Conservation (phyloP, 1,139 yeast species). For the Candida dubliniensis region DNA sequence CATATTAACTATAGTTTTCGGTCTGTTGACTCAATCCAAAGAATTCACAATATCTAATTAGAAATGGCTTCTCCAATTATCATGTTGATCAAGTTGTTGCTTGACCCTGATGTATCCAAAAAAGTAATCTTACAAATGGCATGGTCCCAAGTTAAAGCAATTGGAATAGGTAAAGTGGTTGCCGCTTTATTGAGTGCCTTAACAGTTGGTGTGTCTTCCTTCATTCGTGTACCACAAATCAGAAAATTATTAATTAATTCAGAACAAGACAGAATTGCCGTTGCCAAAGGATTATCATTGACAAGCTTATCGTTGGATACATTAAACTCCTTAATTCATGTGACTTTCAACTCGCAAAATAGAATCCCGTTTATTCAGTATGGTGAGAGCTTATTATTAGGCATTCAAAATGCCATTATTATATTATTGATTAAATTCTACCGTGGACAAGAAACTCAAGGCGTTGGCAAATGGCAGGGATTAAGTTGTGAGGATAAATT, state of each 20-base stretch:
- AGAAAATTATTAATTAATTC: slow-evolving; percentile 30
- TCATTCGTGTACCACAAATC: slow-evolving; percentile 47
- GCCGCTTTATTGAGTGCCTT: slow-evolving; percentile 36
- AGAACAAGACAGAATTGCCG: slow-evolving; percentile 29
- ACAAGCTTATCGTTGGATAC: slow-evolving; percentile 41
- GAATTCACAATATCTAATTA: background rate
- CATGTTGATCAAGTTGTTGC: slow-evolving; percentile 32
- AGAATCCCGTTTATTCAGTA: slow-evolving; percentile 39
- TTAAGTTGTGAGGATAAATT: slow-evolving; percentile 20
- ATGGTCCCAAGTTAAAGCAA: slow-evolving; percentile 34
- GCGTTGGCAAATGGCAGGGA: slow-evolving; percentile 16
- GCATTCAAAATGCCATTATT: slow-evolving; percentile 41
- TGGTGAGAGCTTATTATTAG: slow-evolving; percentile 44
- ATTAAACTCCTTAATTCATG: slow-evolving; percentile 41
- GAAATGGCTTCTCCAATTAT: slow-evolving; percentile 27
- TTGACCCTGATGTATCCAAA: slow-evolving; percentile 44
- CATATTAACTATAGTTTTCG: background rate
- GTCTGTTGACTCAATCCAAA: background rate
- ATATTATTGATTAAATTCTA: slow-evolving; percentile 41
- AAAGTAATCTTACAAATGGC: slow-evolving; percentile 42
- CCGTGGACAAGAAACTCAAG: slow-evolving; percentile 21
- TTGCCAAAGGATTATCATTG: slow-evolving; percentile 41
- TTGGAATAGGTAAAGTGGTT: slow-evolving; percentile 39
- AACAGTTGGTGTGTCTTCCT: slow-evolving; percentile 42
- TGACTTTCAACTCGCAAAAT: slow-evolving; percentile 39